Evolutionary conservation across 1,284 basidiomycete species (phyloP).

Genomic region (Leccinum fallax): DNA sequence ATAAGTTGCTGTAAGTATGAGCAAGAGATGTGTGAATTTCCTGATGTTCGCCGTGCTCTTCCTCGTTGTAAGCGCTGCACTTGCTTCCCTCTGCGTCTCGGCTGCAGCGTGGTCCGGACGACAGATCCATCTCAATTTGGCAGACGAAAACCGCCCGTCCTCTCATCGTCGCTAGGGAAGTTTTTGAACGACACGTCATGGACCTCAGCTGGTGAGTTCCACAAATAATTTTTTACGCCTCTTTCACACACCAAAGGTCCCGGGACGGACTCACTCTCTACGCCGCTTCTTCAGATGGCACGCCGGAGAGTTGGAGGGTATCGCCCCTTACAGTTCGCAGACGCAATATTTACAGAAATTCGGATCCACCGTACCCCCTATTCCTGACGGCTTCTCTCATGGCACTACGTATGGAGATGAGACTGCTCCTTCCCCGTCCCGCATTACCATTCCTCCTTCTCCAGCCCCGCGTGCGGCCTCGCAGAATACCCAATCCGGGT

Average conservation of each 20-base stretch:
- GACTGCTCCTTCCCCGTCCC: conserved; percentile 26
- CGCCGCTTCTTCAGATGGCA: conserved; percentile 95
- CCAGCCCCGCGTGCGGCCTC: conserved; percentile 38
- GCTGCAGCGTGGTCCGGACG: no score
- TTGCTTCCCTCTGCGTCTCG: no score
- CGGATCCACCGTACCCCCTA: conserved; percentile 63
- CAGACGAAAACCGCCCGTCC: conserved; percentile 90
- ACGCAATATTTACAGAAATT: conserved; percentile 80
- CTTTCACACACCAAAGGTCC: conserved; percentile 58
- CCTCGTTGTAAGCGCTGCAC: no score
- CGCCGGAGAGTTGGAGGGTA: conserved; percentile 82
- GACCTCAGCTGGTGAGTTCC: conserved; percentile 86
- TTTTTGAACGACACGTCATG: conserved; percentile 94
- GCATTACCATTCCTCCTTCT: conserved; percentile 53
- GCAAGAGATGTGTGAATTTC: no score
- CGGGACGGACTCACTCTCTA: conserved; percentile 91
- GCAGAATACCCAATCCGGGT: conserved; percentile 39
- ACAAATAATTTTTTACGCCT: conserved; percentile 4
- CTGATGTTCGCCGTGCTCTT: no score
- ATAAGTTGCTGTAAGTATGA: no score
- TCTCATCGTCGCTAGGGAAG: conserved; percentile 89
- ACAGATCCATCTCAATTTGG: conserved; percentile 74
- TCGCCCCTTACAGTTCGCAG: conserved; percentile 75
- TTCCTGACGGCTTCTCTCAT: conserved; percentile 72
- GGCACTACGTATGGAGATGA: conserved; percentile 35